Percentiles rank a stretch among this genome's conserved stretches.
These are phyloP conservation scores for Rhodotorula mucilaginosa DNA, from an alignment of 1,284 basidiomycete species.

Conservation along the genomic window DNA sequence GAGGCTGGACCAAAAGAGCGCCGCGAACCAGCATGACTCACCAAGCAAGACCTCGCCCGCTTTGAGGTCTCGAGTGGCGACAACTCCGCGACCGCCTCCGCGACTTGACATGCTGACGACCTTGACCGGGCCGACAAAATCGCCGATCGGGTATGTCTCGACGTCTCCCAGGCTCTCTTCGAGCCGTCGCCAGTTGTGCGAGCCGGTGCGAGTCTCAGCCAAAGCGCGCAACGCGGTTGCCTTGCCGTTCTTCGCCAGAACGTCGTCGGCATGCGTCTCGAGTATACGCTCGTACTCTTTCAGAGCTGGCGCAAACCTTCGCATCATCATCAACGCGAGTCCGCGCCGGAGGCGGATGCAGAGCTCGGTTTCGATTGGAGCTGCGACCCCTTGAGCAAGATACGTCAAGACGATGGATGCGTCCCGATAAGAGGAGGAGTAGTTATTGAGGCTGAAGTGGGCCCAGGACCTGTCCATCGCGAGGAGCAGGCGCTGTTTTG, in stretches of 20 bases:
- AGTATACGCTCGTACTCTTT: neutral
- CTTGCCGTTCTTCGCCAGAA: neutral
- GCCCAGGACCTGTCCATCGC: slow-evolving; percentile 14
- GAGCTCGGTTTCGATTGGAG: neutral
- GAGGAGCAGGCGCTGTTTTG: slow-evolving; percentile 5
- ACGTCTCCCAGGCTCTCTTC: too few species aligned
- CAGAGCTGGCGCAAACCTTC: neutral
- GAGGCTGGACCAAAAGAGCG: too few species aligned
- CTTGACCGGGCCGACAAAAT: slow-evolving; percentile 15
- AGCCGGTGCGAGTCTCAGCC: neutral
- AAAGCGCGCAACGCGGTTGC: neutral
- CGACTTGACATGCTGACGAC: neutral
- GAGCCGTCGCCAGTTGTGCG: neutral
- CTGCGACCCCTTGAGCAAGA: neutral
- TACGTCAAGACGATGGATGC: neutral
- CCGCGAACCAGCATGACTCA: too few species aligned
- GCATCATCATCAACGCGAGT: neutral
- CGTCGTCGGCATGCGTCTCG: neutral
- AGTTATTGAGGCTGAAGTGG: slow-evolving; percentile 2
- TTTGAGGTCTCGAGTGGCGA: slow-evolving; percentile 16
- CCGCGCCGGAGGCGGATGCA: slow-evolving; percentile 5
- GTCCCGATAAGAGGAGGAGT: slow-evolving; percentile 4
- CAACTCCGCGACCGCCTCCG: slow-evolving; percentile 21
- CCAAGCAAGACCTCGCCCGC: slow-evolving; percentile 5
- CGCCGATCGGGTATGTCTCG: neutral